phyloP scores from a whole-genome alignment of 2,329 filamentous ascomycete species.

The Exophiala spinifera region DNA sequence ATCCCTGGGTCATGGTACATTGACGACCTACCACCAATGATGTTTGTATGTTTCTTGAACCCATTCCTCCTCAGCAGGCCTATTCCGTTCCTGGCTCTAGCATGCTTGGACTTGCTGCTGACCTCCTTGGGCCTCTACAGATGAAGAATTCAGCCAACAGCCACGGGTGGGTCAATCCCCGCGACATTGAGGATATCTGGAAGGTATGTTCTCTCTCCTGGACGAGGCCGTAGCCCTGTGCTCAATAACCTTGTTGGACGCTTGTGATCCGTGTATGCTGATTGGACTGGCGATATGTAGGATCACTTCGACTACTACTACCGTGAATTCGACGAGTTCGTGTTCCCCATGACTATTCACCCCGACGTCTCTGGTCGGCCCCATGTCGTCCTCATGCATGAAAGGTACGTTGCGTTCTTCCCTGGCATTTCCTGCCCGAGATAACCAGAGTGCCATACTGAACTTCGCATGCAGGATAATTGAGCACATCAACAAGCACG shows the following conservation, averaged over 20 bases:
- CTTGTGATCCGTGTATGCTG: neutral
- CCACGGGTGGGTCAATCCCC: conserved; percentile 57
- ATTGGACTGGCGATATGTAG: conserved; percentile 59
- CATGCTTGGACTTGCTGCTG: no score
- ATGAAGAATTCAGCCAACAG: conserved; percentile 50
- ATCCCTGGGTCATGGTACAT: conserved; percentile 47
- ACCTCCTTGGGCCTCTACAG: no score
- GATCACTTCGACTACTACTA: conserved; percentile 68
- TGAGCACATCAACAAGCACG: conserved; percentile 64
- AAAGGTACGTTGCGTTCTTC: conserved; percentile 41
- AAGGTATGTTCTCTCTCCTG: conserved; percentile 30
- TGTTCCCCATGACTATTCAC: conserved; percentile 75
- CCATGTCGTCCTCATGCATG: conserved; percentile 71
- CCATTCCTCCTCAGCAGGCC: no score
- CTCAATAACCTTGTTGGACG: neutral
- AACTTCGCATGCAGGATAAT: conserved; percentile 50
- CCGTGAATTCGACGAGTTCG: conserved; percentile 71
- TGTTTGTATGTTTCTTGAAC: no score
- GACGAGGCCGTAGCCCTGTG: neutral
- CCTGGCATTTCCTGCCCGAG: neutral
- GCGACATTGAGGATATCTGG: conserved; percentile 56
- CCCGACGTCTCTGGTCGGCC: conserved; percentile 70
- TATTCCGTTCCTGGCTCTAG: no score
- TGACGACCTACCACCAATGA: conserved; percentile 42
- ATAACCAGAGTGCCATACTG: neutral